A percentile compares a stretch with the other conserved stretches of the same genome.
These are phyloP conservation scores for Diutina ranongensis DNA, from an alignment of 1,139 yeast species.

Conservation along the genomic window DNA sequence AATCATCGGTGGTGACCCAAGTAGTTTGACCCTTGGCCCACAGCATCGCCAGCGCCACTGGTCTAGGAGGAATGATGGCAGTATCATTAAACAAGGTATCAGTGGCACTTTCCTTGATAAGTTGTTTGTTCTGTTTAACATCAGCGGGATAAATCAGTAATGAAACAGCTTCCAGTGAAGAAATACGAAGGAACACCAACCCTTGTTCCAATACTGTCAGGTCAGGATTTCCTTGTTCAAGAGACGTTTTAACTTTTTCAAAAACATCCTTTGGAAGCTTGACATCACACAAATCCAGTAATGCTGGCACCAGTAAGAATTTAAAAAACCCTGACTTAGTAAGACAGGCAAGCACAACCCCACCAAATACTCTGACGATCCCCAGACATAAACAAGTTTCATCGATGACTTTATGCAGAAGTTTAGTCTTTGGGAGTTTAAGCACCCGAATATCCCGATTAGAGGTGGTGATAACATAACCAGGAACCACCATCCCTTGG, in stretches of 20 bases:
- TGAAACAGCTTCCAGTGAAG: background rate
- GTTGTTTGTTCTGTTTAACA: constrained; percentile 25
- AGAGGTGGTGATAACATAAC: constrained; percentile 49
- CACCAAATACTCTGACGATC: constrained; percentile 20
- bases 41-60: constrained; percentile 66
- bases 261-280: constrained; percentile 25
- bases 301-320: constrained; percentile 27
- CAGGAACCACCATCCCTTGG: constrained; percentile 51
- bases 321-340: constrained; percentile 28
- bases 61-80: constrained; percentile 63
- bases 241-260: constrained; percentile 15
- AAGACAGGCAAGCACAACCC: constrained; percentile 26
- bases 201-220: constrained; percentile 52
- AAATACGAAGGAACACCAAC: background rate
- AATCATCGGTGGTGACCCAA: constrained; percentile 45
- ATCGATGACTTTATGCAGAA: constrained; percentile 55
- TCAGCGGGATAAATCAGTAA: constrained; percentile 9
- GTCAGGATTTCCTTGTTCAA: constrained; percentile 16
- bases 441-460: constrained; percentile 53
- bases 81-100: constrained; percentile 51
- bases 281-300: constrained; percentile 26
- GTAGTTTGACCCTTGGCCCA: constrained; percentile 75
- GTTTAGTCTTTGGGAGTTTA: constrained; percentile 46
- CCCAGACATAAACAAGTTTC: constrained; percentile 46
- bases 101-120: constrained; percentile 15